Evolutionary conservation across 2,329 filamentous ascomycete genomes (phyloP).

Genomic region (Cladosporium halotolerans): DNA sequence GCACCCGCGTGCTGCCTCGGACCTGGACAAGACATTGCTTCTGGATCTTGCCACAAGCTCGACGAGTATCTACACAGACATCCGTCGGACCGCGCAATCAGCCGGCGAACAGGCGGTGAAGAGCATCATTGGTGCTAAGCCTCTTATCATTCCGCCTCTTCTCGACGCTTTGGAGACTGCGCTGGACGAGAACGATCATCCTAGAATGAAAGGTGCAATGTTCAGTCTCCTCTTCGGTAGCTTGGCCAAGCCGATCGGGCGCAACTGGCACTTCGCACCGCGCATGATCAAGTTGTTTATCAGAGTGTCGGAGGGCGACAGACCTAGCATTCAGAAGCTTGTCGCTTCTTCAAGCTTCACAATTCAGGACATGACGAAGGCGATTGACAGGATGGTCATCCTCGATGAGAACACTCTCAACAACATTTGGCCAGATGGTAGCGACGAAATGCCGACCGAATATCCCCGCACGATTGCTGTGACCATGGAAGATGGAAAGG

Average conservation of each 20-base stretch:
- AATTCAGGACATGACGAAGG: constrained; percentile 85
- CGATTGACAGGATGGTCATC: constrained; percentile 79
- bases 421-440: constrained; percentile 56
- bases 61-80: constrained; percentile 88
- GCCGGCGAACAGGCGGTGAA: constrained; percentile 92
- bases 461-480: constrained; percentile 27
- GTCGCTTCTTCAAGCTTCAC: constrained; percentile 75
- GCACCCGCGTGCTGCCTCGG: constrained; percentile 76
- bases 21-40: constrained; percentile 79
- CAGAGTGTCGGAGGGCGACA: constrained; percentile 81
- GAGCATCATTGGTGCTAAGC: constrained; percentile 77
- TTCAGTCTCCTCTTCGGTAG: constrained; percentile 87
- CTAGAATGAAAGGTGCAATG: constrained; percentile 89
- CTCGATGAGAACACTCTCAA: constrained; percentile 66
- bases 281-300: constrained; percentile 87
- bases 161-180: constrained; percentile 72
- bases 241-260: constrained; percentile 76
- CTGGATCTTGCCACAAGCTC: constrained; percentile 85
- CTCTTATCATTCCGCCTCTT: constrained; percentile 83
- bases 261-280: constrained; percentile 93
- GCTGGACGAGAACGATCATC: constrained; percentile 72
- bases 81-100: constrained; percentile 86
- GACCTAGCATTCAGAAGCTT: constrained; percentile 87
- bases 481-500: constrained; percentile 50
- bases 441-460: constrained; percentile 25